Base-by-base conservation (phyloP, 2,329 filamentous ascomycete genomes). In the Scytalidium lignicola region DNA sequence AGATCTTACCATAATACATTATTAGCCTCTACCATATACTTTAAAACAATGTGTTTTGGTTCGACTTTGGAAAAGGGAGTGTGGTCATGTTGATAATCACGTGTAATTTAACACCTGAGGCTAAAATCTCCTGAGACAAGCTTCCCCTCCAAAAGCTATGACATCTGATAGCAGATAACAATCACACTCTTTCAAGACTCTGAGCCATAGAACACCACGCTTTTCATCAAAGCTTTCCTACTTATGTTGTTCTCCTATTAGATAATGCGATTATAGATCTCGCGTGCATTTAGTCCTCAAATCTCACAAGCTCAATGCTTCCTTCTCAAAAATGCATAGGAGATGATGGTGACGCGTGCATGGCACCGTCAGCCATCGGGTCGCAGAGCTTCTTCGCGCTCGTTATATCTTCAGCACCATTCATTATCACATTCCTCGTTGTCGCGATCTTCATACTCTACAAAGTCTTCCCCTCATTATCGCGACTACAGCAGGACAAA, bases 401-500 rank as follows among this genome's bases (percentile, higher is more conserved):
- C 32, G 57, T 83, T 44, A 75, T 88, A 50, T 80, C 88, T 20
- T 75, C 79, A 9, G 65, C 79, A 3, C 88, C 88, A 0, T 89
- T 93, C 65, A 64, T 88, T 51, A 65, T 82, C 51, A 87, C 88
- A 32, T 92, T 92, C 67, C 55, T 80, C 54, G 61, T 78, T 45
- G 79, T 87, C 56, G 79, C 78, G 44, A 60, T 79, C 29, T 67
- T 87, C 47, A 84, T 86, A 44, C 76, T 82, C 45, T 78, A 80
- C 29, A 84, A 81, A 59, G 69, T 95, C 17, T 90, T 88, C 59
- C 88, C 89, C 3, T 70, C 80, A n/a, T 76, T 95, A 8, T 82
- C 85, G 39, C 75, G 75, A 51, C 61, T 76, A 12, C 70, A 77
- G 52, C 64, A 65, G 48, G 66, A 74, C 10, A 65, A 63, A 56